Base-by-base conservation (phyloP, 257 asterid species). In the Nicotiana tabacum region DNA sequence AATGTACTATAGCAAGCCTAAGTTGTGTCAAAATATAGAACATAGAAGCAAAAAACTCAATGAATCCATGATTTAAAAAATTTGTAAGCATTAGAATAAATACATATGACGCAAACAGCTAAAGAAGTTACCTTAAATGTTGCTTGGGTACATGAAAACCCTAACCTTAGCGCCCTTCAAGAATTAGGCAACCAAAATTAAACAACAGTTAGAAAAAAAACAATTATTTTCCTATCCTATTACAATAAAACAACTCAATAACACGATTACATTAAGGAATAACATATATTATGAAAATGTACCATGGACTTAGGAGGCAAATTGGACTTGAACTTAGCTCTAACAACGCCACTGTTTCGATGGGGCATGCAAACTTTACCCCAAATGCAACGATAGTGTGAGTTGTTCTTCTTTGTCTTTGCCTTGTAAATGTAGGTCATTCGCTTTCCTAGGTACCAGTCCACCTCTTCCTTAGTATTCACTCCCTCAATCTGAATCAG, bases 341-440 rank as follows among this genome's bases (percentile, higher is more conserved):
- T 90, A 35, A 92, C 96, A 11, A 92, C 92, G 4, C 96, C 96
- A 37, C 96, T 90, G 90, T 92, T 92, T 11, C 96, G 94, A 58
- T 92, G 96, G 3, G 96, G 96, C 39, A 92, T 89, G 6, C 90
- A 60, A 15, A 92, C 92, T 82, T 90, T 91, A 0, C 95, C 95
- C 95, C 95, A 91, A 81, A 91, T 91, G 82, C 95, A 90, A 35
- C 94, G 89, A 84, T 91, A 91, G 83, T 88, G 91, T 9, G 92
- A 90, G 9, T 90, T 90, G 53, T 86, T 83, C 86, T 90, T 88
- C 91, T 91, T 89, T 53, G 90, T 91, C 89, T 91, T 92, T 18
- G 96, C 94, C 68, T 90, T 92, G 92, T 92, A 92, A 85, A 92
- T 86, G 89, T 92, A 92, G 3, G 92, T 94, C 90, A 92, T 69